phyloP scores from a whole-genome alignment of 2,329 filamentous ascomycete genomes.

The Sclerotinia glacialis region DNA sequence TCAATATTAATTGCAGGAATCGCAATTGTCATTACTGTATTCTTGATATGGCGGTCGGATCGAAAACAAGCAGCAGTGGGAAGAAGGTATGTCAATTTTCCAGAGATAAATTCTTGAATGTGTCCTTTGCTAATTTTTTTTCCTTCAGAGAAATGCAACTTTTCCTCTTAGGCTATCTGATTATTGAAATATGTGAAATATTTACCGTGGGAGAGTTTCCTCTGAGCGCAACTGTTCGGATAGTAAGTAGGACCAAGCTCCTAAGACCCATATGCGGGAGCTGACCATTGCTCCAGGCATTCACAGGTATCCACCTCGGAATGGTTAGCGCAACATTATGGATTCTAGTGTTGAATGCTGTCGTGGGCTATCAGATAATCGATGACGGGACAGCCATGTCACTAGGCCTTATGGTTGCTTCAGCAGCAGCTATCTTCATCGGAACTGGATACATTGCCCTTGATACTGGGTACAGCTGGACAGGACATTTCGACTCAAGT shows the following conservation, averaged over 20 bases:
- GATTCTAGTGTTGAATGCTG: conserved; percentile 86
- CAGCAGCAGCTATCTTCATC: conserved; percentile 71
- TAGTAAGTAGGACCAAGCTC: conserved; percentile 52
- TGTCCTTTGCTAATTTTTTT: conserved; percentile 26
- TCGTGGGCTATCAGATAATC: conserved; percentile 89
- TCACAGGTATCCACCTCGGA: conserved; percentile 86
- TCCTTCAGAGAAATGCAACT: conserved; percentile 84
- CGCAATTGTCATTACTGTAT: conserved; percentile 65
- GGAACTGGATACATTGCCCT: conserved; percentile 95
- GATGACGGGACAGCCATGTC: conserved; percentile 91
- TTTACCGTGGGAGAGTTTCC: conserved; percentile 93
- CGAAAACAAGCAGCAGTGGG: conserved; percentile 92
- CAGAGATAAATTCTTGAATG: neutral
- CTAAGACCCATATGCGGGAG: neutral
- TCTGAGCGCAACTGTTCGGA: conserved; percentile 64
- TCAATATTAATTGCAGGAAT: conserved; percentile 80
- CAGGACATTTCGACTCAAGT: conserved; percentile 68
- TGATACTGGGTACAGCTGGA: conserved; percentile 87
- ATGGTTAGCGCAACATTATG: conserved; percentile 84
- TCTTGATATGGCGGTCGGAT: conserved; percentile 77
- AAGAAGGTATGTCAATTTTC: conserved; percentile 61
- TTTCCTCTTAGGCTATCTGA: conserved; percentile 80
- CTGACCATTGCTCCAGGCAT: conserved; percentile 55
- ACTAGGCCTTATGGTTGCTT: conserved; percentile 68
- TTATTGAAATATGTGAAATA: conserved; percentile 92